Base-by-base conservation (phyloP, 495 filamentous ascomycete genomes). In the Bryoglossum gracile region DNA sequence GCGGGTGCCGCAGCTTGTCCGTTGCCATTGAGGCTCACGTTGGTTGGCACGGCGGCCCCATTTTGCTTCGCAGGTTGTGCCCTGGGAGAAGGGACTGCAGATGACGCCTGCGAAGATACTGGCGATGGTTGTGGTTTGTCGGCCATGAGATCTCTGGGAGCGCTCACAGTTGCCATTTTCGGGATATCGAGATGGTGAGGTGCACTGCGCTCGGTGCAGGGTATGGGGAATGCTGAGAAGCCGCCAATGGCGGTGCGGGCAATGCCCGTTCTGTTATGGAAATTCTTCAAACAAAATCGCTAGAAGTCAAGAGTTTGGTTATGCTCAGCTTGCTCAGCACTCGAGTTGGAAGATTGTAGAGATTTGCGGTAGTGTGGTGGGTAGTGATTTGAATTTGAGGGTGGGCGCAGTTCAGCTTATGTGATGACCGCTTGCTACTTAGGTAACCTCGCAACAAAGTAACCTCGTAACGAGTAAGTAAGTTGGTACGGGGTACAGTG, bases 1-100 rank as follows among this genome's bases (percentile, higher is more conserved):
- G 55, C 16, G 3, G 34, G 46, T 50, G 62, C 55, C 36, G 56
- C 55, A 53, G 54, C 52, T 37, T 42, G 30, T 38, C 59, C 58
- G 50, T 59, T 63, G 13, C 42, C 30, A 46, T 37, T 42, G 21
- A 59, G 53, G 32, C 43, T 52, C 36, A 54, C 56, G 11, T 23
- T 51, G 42, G 32, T 54, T 30, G 56, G 32, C 11, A 56, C 17
- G 1, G 42, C 9, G 3, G 26, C 28, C 16, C 41, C 44, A 40
- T 46, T 49, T 14, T 19, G 18, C 6, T 24, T 28, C 4, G 26
- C 25, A 1, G 58, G 54, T 3, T 30, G 40, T 2, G 41, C 32
- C 13, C 53, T 44, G 26, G 55, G 58, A 28, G 58, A 61, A 3
- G 36, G 46, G 19, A 38, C 32, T 6, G 37, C 34, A 2, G 55